phyloP scores from a whole-genome alignment of 495 filamentous ascomycete genomes.

The Trichoderma erinaceum region DNA sequence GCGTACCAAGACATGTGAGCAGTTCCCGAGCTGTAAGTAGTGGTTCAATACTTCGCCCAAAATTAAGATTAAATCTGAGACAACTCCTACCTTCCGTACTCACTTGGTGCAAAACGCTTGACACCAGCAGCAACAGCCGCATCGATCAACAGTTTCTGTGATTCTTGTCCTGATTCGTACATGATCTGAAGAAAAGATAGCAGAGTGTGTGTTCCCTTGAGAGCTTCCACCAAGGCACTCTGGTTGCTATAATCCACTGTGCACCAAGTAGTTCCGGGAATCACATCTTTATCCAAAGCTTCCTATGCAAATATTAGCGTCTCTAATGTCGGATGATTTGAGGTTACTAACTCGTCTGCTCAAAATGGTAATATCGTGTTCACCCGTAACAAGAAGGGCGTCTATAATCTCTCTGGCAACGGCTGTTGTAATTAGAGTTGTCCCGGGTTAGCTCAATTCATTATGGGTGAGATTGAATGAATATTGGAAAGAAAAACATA shows the following conservation, averaged over 20 bases:
- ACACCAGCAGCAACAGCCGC: constrained; percentile 48
- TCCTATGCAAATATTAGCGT: background rate
- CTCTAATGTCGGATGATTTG: background rate
- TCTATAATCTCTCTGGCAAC: constrained; percentile 50
- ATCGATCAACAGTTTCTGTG: constrained; percentile 47
- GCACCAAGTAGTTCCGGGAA: constrained; percentile 30
- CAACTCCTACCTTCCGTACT: constrained; percentile 28
- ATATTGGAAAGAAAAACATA: constrained; percentile 27
- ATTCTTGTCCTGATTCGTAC: constrained; percentile 28
- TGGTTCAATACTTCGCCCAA: background rate
- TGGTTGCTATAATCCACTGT: constrained; percentile 40
- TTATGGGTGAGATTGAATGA: too few species aligned
- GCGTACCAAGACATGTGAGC: constrained; percentile 41
- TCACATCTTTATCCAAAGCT: constrained; percentile 17
- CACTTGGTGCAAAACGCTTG: constrained; percentile 49
- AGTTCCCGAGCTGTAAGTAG: constrained; percentile 20
- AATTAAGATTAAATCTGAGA: background rate
- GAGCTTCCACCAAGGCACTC: constrained; percentile 27
- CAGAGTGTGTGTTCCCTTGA: constrained; percentile 48
- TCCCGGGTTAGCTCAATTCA: background rate
- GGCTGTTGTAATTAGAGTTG: background rate
- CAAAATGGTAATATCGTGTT: constrained; percentile 47
- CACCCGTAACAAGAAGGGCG: constrained; percentile 41
- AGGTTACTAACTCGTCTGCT: constrained; percentile 35
- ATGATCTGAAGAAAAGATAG: constrained; percentile 45